These are phyloP conservation scores for Zygoascus ofunaensis DNA, from an alignment of 805 yeast species.

Conservation along the genomic window DNA sequence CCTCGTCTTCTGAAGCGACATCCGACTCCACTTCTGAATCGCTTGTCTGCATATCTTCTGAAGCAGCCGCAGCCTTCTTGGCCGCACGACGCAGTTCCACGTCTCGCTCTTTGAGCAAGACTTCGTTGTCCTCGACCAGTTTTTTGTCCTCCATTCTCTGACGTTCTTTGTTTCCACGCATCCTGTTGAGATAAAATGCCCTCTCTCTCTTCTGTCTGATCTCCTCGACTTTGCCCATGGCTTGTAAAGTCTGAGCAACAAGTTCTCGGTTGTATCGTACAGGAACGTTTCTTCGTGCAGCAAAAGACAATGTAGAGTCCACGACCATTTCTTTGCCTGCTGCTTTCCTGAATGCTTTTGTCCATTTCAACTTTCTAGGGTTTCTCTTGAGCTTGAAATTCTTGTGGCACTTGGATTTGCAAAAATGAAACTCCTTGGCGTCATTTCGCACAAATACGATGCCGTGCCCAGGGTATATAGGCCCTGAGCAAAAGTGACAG, in stretches of 20 bases:
- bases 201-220: conserved; percentile 94
- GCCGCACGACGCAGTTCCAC: conserved; percentile 77
- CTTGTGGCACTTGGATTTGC: conserved; percentile 96
- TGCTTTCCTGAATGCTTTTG: conserved; percentile 97
- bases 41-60: conserved; percentile 38
- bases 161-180: conserved; percentile 92
- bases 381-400: conserved; percentile 96
- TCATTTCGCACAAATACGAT: conserved; percentile 97
- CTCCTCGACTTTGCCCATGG: conserved; percentile 93
- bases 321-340: conserved; percentile 98
- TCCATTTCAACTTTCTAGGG: conserved; percentile 97
- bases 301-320: conserved; percentile 91
- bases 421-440: conserved; percentile 94
- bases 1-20: conserved; percentile 38
- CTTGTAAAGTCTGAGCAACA: conserved; percentile 86
- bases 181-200: conserved; percentile 98
- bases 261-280: conserved; percentile 95
- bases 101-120: conserved; percentile 82
- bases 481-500: conserved; percentile 96
- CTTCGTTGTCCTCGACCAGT: conserved; percentile 82
- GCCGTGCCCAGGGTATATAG: conserved; percentile 83
- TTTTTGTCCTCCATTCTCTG: conserved; percentile 79
- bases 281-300: conserved; percentile 95
- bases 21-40: conserved; percentile 38
- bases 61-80: conserved; percentile 39